phyloP scores from a whole-genome alignment of 306 rosid species.

The Fagus sylvatica region DNA sequence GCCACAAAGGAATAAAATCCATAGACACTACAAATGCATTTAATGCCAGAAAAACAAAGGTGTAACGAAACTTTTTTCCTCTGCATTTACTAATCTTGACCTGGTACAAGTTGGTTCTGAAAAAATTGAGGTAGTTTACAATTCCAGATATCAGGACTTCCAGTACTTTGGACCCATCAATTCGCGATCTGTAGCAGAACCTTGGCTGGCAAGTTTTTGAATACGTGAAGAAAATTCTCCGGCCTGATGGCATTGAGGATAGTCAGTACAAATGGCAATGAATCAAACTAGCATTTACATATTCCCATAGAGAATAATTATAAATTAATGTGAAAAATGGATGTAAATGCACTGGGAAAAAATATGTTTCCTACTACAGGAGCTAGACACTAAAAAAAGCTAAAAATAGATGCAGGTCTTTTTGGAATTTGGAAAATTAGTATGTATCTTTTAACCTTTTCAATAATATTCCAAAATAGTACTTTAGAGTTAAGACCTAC shows the following conservation, averaged over 20 bases:
- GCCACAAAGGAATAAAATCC: neutral
- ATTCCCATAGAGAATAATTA: neutral
- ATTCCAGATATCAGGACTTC: constrained; percentile 51
- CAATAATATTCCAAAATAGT: neutral
- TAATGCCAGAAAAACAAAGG: neutral
- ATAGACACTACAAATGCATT: neutral
- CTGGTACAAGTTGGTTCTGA: neutral
- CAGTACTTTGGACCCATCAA: constrained; percentile 49
- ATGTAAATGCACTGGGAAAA: neutral
- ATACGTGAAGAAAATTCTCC: constrained; percentile 90
- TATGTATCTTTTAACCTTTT: too few relatives aligned
- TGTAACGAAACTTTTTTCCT: neutral
- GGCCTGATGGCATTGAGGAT: constrained; percentile 53
- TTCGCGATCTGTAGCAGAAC: constrained; percentile 68
- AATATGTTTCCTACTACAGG: neutral
- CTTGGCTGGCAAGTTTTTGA: constrained; percentile 75
- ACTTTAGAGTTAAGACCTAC: neutral
- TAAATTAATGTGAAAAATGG: neutral
- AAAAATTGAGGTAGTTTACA: constrained; percentile 3
- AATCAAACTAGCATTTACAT: neutral
- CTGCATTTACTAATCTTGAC: neutral
- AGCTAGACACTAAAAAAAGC: neutral
- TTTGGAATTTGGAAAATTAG: neutral
- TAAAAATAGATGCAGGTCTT: neutral
- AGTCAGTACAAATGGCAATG: constrained; percentile 28